Percentiles rank a stretch among this genome's conserved stretches.
These are phyloP conservation scores for Penicillium canescens DNA, from an alignment of 495 filamentous ascomycete genomes.

Conservation along the genomic window DNA sequence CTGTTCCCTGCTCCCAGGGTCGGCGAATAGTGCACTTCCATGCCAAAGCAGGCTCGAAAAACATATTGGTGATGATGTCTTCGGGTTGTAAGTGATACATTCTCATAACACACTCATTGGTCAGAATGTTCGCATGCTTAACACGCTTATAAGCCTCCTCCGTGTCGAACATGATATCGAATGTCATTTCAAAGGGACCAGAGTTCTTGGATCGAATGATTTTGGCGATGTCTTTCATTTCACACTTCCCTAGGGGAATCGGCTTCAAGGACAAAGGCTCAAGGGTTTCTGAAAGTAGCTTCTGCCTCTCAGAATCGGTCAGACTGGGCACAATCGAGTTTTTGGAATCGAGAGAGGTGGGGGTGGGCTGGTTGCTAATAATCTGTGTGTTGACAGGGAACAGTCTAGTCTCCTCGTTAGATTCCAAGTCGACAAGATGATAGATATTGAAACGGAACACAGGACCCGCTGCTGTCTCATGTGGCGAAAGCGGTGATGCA, in stretches of 20 bases:
- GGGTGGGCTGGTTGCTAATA: constrained; percentile 1
- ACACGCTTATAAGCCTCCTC: constrained; percentile 31
- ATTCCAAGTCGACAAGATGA: constrained; percentile 45
- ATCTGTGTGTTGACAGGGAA: constrained; percentile 1
- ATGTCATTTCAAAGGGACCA: constrained; percentile 51
- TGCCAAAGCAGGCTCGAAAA: constrained; percentile 44
- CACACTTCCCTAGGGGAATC: constrained; percentile 7
- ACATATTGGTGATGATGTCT: constrained; percentile 39
- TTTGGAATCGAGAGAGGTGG: no score
- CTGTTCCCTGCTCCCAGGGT: constrained; percentile 7
- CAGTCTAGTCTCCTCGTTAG: constrained; percentile 24
- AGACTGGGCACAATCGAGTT: no score
- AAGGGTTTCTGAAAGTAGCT: neutral
- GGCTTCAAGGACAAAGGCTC: constrained; percentile 1
- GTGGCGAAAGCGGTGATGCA: constrained; percentile 35
- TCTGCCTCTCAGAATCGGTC: neutral
- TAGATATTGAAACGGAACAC: constrained; percentile 47
- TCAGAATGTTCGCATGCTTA: constrained; percentile 34
- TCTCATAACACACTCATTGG: constrained; percentile 19
- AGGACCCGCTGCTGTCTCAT: constrained; percentile 37
- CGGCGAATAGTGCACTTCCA: constrained; percentile 47
- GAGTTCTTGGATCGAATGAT: constrained; percentile 52
- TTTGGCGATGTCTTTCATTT: constrained; percentile 34
- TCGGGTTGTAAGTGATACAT: constrained; percentile 32
- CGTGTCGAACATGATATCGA: constrained; percentile 50